phyloP scores from a whole-genome alignment of 2,329 filamentous ascomycete genomes.

The Thyridium curvatum region DNA sequence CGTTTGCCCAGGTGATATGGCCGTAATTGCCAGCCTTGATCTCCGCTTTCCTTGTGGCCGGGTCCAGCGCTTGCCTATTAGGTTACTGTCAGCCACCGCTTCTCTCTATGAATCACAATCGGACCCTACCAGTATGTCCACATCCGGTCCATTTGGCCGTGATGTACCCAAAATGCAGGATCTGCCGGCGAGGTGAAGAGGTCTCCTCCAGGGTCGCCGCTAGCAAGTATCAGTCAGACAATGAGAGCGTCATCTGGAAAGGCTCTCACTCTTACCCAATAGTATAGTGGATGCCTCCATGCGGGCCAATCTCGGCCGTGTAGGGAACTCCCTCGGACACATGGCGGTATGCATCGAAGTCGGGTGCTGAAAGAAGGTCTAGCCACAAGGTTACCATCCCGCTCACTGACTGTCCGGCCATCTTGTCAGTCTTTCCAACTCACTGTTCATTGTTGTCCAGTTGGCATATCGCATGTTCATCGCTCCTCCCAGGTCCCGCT shows the following conservation, averaged over 20 bases:
- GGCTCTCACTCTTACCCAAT: constrained; percentile 12
- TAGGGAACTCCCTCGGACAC: constrained; percentile 25
- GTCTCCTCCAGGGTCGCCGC: constrained; percentile 25
- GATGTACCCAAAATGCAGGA: constrained; percentile 13
- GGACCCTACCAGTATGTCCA: constrained; percentile 7
- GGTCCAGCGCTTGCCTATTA: constrained; percentile 14
- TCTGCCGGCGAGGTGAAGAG: constrained; percentile 16
- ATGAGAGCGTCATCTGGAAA: background rate
- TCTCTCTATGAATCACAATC: no score
- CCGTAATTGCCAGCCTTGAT: constrained; percentile 18
- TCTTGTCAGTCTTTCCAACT: background rate
- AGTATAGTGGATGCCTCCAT: constrained; percentile 21
- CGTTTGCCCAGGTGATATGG: constrained; percentile 21
- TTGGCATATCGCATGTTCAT: constrained; percentile 24
- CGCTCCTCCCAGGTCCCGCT: constrained; percentile 18
- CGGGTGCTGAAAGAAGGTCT: constrained; percentile 21
- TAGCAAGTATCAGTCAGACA: no score
- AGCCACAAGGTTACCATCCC: no score
- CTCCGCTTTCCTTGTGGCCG: constrained; percentile 12
- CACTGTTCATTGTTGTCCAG: constrained; percentile 13
- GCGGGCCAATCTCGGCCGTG: constrained; percentile 20
- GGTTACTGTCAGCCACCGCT: no score
- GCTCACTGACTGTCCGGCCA: background rate
- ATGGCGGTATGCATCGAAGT: constrained; percentile 25
- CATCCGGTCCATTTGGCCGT: constrained; percentile 9